Evolutionary conservation across 208 protist species (phyloP), one percentile per base, ranked within the genome.

Genomic region (Herpetomonas tarakana): DNA sequence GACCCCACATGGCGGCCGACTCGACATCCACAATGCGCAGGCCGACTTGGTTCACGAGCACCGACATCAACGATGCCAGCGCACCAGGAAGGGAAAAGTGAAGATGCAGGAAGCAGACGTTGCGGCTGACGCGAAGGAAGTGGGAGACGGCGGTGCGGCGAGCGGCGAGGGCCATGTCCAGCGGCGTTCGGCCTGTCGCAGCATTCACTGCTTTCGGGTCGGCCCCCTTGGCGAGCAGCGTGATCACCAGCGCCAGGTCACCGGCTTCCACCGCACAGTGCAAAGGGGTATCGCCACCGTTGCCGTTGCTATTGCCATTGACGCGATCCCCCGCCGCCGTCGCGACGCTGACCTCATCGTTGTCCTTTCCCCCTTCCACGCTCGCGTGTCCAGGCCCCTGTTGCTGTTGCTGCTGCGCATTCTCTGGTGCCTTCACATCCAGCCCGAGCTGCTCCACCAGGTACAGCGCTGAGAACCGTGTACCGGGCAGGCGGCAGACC

Each of bases 391-490:
- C 14, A 2, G 19, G 26, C 18, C 2, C 0, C 25, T 64, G 24
- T 56, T 52, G 3, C 35, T 64, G 19, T 41, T 21, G 0, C 28
- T 22, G 16, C 26, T 4, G 52, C 1, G 22, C 1, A 12, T 19
- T 47, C 24, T 72, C 59, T 7, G 46, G 3, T 22, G 45, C 64
- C 63, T 93, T 84, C 25, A 91, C 79, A 30, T 85, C 71, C 2
- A 88, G 25, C 2, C 62, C 66, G 0, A 87, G 60, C 29, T 88
- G 70, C 51, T 94, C 88, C 45, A 91, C 71, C 11, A 91, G 59
- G 55, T 89, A 92, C 2, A 90, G 65, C 3, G 75, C 73, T 0
- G 74, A 68, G 54, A 71, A 80, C n/a, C 30, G 29, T 16, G 58
- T 68, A 14, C 79, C 83, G 2, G 59, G 12, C 22, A 62, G 30